Conservation (phyloP, 768 basidiomycete species). For the Tricholomella constricta region DNA sequence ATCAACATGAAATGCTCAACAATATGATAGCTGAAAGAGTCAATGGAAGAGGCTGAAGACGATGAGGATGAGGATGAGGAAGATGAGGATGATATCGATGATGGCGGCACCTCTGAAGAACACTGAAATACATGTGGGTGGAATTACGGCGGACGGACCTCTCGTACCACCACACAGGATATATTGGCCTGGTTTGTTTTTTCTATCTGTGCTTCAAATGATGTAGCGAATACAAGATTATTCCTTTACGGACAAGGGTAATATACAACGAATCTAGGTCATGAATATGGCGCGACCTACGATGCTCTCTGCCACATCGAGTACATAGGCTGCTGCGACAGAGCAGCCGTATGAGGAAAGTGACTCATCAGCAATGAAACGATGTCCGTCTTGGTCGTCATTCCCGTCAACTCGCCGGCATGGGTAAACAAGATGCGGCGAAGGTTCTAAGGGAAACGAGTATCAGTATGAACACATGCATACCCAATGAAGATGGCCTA, state of each 20-base stretch:
- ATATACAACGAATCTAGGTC: conserved; percentile 1
- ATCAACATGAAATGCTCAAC: not conserved
- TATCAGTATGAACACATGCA: not conserved
- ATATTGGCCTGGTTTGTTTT: not conserved
- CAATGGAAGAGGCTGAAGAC: conserved; percentile 75
- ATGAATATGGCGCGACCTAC: not conserved
- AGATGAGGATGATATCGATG: conserved; percentile 32
- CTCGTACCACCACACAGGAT: too few relatives aligned
- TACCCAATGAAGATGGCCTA: conserved; percentile 20
- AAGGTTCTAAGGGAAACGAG: conserved; percentile 51
- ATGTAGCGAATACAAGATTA: conserved; percentile 6
- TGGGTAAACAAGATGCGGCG: conserved; percentile 70
- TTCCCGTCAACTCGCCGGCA: conserved; percentile 57
- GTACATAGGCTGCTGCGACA: conserved; percentile 21
- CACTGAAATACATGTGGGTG: not conserved
- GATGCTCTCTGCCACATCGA: not conserved
- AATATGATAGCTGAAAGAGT: conserved; percentile 65
- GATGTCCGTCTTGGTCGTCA: conserved; percentile 71
- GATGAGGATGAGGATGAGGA: conserved; percentile 57
- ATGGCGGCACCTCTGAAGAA: conserved; percentile 8
- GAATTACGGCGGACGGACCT: too few relatives aligned
- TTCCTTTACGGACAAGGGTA: conserved; percentile 4
- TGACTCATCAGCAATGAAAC: conserved; percentile 59
- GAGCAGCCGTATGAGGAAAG: conserved; percentile 53
- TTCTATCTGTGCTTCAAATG: not conserved